These are phyloP conservation scores for Penicillium canariense DNA, from an alignment of 495 filamentous ascomycete species.

Conservation along the genomic window DNA sequence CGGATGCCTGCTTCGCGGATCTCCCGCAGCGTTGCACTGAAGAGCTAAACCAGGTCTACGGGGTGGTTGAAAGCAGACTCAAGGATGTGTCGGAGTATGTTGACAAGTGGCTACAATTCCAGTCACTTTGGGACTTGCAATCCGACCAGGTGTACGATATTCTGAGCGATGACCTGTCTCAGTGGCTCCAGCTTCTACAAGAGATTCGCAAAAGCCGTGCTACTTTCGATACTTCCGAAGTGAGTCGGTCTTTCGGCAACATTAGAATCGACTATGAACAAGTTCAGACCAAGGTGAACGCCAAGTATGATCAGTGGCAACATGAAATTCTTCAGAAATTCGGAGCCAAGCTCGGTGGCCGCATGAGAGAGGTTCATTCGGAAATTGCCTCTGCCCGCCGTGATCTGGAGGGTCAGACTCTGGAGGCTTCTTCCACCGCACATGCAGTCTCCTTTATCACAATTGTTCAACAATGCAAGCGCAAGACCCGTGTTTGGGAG, in stretches of 20 bases:
- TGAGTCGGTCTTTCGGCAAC: slow-evolving; percentile 86
- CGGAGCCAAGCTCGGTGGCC: slow-evolving; percentile 79
- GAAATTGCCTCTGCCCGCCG: slow-evolving; percentile 84
- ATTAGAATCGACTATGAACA: slow-evolving; percentile 96
- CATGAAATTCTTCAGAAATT: slow-evolving; percentile 94
- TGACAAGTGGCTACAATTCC: slow-evolving; percentile 97
- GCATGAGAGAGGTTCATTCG: slow-evolving; percentile 83
- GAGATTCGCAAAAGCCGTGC: slow-evolving; percentile 90
- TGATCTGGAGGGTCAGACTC: slow-evolving; percentile 83
- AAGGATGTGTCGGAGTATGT: slow-evolving; percentile 76
- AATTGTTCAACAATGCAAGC: slow-evolving; percentile 91
- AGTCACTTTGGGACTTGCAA: slow-evolving; percentile 96
- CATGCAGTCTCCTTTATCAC: slow-evolving; percentile 98
- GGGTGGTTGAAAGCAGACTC: slow-evolving; percentile 74
- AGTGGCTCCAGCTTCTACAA: slow-evolving; percentile 91
- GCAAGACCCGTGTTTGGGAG: slow-evolving; percentile 88
- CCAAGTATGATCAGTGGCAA: slow-evolving; percentile 99
- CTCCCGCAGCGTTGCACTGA: slow-evolving; percentile 79
- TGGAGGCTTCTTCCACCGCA: slow-evolving; percentile 89
- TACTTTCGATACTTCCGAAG: slow-evolving; percentile 95
- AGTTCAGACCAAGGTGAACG: slow-evolving; percentile 95
- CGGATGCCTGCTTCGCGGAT: slow-evolving; percentile 76
- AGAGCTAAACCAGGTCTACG: slow-evolving; percentile 74
- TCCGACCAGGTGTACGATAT: slow-evolving; percentile 90
- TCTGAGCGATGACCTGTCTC: slow-evolving; percentile 83